Evolutionary conservation across 495 filamentous ascomycete genomes (phyloP), one percentile per base, ranked within the genome.

Genomic region (Glarea lozoyensis): DNA sequence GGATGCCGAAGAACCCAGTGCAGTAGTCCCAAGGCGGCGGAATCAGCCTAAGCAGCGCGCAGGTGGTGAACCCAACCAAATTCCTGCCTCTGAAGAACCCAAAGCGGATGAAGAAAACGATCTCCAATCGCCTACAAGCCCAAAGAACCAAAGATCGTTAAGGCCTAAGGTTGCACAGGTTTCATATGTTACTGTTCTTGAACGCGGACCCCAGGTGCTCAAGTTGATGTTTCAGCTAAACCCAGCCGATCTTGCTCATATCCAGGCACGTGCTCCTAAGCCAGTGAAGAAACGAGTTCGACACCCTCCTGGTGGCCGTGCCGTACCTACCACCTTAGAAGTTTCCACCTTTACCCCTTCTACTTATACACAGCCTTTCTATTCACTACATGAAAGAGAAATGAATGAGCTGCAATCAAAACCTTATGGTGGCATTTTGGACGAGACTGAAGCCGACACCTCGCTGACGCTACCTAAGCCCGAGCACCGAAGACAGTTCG

Each of bases 341-440:
- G 59, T 68, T 3, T 69, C 66, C 39, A 70, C 74, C n/a, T 75
- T 79, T 51, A 74, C 82, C 27, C 68, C 79, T 25, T 57, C 68
- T 2, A 67, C 60, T 34, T 78, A 73, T 44, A 66, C 69, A 0
- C 72, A 74, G 30, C 82, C 83, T 7, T 88, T 93, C 53, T 89
- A 88, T 56, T 80, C 83, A 1, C 86, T 94, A 48, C 77, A 81
- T 46, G 88, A 94, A 46, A 84, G 84, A 34, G 88, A 94, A 44
- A 80, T 76, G 23, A 92, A 97, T 49, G 89, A 96, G 52, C 62
- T 75, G 10, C 94, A 93, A 57, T 82, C 81, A 12, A 98, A 95
- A 59, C 92, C 93, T 2, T 98, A 97, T 54, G 93, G 92, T 33
- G 92, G 92, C 7, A 94, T 97, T 31, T 65, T 98, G 27, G 81